These are phyloP conservation scores for Microstegium vimineum DNA, from an alignment of 176 grass and related monocot species.

Conservation along the genomic window DNA sequence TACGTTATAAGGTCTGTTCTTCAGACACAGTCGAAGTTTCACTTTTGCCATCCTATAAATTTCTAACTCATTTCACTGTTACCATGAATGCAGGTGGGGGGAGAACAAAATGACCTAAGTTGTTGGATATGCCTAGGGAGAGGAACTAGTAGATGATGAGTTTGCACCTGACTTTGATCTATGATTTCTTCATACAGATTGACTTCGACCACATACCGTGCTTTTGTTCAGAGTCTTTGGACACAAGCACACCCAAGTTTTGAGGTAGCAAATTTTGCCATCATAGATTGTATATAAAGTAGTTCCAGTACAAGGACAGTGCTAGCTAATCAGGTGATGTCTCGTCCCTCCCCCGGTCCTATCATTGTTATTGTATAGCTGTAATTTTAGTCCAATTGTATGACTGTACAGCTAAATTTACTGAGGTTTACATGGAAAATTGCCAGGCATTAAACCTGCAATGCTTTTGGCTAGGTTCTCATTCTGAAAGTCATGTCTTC, in stretches of 20 bases:
- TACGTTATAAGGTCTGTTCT: constrained; percentile 23
- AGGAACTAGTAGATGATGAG: not conserved
- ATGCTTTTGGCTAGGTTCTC: not conserved
- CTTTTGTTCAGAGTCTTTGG: not conserved
- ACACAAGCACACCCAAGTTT: constrained; percentile 27
- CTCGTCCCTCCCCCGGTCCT: not conserved
- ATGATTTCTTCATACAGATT: constrained; percentile 5
- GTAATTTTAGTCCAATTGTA: not conserved
- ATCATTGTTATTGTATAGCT: not conserved
- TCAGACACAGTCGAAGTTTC: not conserved
- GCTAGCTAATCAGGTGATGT: not conserved
- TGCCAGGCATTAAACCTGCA: not conserved
- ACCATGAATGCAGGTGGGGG: constrained; percentile 11
- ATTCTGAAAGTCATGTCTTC: not conserved
- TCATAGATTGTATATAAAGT: constrained; percentile 20
- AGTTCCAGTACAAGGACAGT: not conserved
- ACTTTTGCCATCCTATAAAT: not conserved
- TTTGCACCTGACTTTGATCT: not conserved
- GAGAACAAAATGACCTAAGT: not conserved
- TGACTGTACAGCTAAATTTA: not conserved
- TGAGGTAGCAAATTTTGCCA: constrained; percentile 17
- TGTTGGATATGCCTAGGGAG: constrained; percentile 4
- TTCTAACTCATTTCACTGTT: not conserved
- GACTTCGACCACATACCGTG: not conserved
- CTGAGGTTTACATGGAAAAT: constrained; percentile 3